Base-by-base conservation (phyloP, 208 protist species). In the Dictyostelium gargantuum region DNA sequence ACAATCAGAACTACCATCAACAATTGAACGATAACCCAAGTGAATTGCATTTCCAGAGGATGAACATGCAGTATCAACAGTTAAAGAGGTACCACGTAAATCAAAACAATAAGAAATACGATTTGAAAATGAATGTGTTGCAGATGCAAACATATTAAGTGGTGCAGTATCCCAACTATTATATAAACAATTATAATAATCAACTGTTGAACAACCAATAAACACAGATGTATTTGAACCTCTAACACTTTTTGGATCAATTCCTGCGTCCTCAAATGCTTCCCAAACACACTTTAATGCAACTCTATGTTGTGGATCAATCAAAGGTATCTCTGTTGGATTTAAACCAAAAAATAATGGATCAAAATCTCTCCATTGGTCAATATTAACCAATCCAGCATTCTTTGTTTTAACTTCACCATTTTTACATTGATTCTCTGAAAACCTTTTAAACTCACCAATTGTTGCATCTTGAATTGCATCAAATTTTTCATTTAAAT, bases 21-120 rank as follows among this genome's bases (percentile, higher is more conserved):
- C 19, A 17, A 76, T 52, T 52, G 19, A 29, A n/a, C 52, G 32
- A 52, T 35, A 76, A 35, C 35, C 97, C 19, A 93, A 17, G 54
- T 93, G 75, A n/a, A 95, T 10, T 13, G 96, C 95, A 21, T 95
- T 91, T 1, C 98, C 91, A 10, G 95, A 95, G 13, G 95, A 96
- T 26, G 94, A 96, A 93, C 97, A 98, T n/a, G 97, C 97, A n/a
- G 96, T 97, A 80, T 98, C 96, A 44, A 97, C 48, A 40, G 93
- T 93, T 48, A 97, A 48, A n/a, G 85, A 94, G 17, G 95, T 95
- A 19, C 97, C 97, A 17, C 86, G 75, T 19, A 97, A 93, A 80
- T 96, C 94, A 58, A 95, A 92, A 48, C 81, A 91, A 86, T 96
- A 97, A 2, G 96, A 94, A 9, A 98, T 23, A 40, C 97, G 76